Evolutionary conservation across 192 early-diverging fungal genomes (phyloP).

Genomic region (Rhizophagus clarus): DNA sequence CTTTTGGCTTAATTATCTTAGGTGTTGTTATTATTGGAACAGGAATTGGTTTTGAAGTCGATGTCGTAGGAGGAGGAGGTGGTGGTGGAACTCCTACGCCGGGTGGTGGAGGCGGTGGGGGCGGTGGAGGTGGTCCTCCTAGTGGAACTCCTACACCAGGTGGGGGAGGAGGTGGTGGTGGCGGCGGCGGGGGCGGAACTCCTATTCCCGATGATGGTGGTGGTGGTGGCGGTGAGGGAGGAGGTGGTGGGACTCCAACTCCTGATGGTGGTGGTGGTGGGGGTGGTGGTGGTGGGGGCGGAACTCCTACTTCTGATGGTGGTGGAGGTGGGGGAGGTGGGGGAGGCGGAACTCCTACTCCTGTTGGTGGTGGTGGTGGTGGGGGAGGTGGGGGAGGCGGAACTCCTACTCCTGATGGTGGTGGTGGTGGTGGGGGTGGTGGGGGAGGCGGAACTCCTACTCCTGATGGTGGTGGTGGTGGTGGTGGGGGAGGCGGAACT

Average conservation of each 20-base stretch:
- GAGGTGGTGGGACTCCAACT: constrained; percentile 1
- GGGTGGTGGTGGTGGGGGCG: neutral
- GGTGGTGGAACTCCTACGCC: neutral
- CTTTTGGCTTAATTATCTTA: constrained; percentile 28
- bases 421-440: constrained; percentile 27
- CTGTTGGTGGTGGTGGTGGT: constrained; percentile 27
- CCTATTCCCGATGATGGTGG: constrained; percentile 24
- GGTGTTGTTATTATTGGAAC: constrained; percentile 32
- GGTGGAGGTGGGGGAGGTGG: neutral
- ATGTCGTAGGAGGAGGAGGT: constrained; percentile 25
- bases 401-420: constrained; percentile 23
- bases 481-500: constrained; percentile 13
- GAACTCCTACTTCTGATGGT: neutral
- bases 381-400: neutral
- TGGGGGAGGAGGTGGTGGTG: neutral
- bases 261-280: neutral
- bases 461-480: neutral
- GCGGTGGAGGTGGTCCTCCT: constrained; percentile 5
- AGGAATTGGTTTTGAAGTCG: constrained; percentile 29
- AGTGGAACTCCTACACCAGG: neutral
- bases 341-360: neutral
- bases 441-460: neutral
- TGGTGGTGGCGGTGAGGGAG: constrained; percentile 38
- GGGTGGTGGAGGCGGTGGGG: neutral
- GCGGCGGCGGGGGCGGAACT: constrained; percentile 7